Percentiles rank a stretch among this genome's conserved stretches.
These are phyloP conservation scores for Trichoderma virens DNA, from an alignment of 495 filamentous ascomycete genomes.

Conservation along the genomic window DNA sequence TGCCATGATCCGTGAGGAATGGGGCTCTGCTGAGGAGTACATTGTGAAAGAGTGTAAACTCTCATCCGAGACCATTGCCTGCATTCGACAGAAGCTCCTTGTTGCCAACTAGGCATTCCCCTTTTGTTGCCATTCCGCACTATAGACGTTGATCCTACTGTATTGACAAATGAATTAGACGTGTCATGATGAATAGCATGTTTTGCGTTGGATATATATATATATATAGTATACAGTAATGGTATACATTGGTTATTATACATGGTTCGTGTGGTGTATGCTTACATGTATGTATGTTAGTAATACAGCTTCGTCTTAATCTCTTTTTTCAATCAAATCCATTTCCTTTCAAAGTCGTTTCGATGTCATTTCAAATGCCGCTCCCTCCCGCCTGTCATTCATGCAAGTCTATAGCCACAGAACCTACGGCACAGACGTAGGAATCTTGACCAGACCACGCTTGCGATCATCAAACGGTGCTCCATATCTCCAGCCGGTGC, in stretches of 20 bases:
- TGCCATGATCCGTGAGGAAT: conserved; percentile 40
- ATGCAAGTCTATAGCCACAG: neutral
- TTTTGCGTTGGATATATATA: neutral
- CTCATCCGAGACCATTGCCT: conserved; percentile 39
- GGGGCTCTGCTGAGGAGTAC: conserved; percentile 51
- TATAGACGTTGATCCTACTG: neutral
- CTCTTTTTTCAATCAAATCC: neutral
- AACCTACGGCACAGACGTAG: conserved; percentile 32
- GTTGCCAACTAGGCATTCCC: conserved; percentile 19
- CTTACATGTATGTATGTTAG: neutral
- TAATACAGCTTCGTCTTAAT: conserved; percentile 1
- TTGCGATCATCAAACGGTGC: conserved; percentile 40
- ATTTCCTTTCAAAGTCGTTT: neutral
- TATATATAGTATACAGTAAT: conserved; percentile 9
- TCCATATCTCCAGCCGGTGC: conserved; percentile 54
- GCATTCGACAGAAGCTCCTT: conserved; percentile 41
- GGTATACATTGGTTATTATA: conserved; percentile 6
- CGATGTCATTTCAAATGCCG: neutral
- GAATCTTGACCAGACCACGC: conserved; percentile 39
- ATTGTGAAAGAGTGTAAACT: conserved; percentile 44
- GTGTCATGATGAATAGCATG: neutral
- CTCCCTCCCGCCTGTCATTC: neutral
- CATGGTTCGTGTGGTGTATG: neutral
- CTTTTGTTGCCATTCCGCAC: neutral
- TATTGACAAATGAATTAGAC: neutral